These are phyloP conservation scores for Fusarium hostae DNA, from an alignment of 2,329 filamentous ascomycete genomes.

Conservation along the genomic window DNA sequence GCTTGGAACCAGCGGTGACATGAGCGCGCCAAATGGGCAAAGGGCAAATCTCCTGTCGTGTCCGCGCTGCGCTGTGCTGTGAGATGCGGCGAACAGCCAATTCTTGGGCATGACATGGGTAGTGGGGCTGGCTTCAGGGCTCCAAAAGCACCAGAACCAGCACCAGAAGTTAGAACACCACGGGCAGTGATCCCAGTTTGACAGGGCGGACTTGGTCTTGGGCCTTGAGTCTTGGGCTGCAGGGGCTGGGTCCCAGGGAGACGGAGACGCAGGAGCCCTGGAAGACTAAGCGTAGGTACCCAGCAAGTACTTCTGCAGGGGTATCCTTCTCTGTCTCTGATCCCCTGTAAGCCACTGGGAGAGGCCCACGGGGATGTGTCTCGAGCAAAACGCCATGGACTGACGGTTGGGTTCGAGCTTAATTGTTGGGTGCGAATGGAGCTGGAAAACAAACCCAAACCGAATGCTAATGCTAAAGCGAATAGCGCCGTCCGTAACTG, in stretches of 20 bases:
- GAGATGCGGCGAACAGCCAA: constrained; percentile 46
- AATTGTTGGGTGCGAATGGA: constrained; percentile 44
- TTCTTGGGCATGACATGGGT: constrained; percentile 45
- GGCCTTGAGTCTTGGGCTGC: constrained; percentile 14
- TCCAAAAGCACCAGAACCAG: constrained; percentile 25
- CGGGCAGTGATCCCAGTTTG: constrained; percentile 40
- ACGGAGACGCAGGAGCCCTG: constrained; percentile 30
- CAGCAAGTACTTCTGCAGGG: constrained; percentile 40
- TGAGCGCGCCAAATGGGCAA: constrained; percentile 39
- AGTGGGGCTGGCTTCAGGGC: constrained; percentile 43
- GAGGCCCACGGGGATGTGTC: constrained; percentile 41
- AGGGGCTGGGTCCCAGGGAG: constrained; percentile 33
- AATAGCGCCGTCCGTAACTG: constrained; percentile 21
- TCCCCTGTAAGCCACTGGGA: constrained; percentile 2
- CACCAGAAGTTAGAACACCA: neutral
- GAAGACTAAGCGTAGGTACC: constrained; percentile 31
- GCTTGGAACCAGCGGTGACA: constrained; percentile 51
- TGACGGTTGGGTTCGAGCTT: constrained; percentile 46
- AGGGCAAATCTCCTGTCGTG: constrained; percentile 45
- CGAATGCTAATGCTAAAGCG: constrained; percentile 24
- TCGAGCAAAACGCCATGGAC: constrained; percentile 43
- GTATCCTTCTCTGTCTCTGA: constrained; percentile 13
- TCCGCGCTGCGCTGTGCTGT: constrained; percentile 1
- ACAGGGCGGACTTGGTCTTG: constrained; percentile 46
- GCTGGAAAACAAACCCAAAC: neutral